phyloP scores from a whole-genome alignment of 257 asterid genomes.

The Petunia secreta region DNA sequence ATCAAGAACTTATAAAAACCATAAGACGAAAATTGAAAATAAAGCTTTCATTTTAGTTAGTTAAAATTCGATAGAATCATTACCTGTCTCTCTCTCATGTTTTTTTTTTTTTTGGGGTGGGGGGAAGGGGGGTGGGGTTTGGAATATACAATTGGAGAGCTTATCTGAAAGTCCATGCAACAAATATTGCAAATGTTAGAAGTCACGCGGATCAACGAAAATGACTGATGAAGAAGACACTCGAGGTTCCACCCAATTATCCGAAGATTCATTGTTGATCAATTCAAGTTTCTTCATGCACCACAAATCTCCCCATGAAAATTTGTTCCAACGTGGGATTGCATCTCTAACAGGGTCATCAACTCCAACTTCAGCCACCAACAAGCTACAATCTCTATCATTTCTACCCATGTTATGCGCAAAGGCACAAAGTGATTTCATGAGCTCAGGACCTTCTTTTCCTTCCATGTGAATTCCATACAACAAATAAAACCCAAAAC shows the following conservation, averaged over 20 bases:
- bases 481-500: slow-evolving; percentile 67
- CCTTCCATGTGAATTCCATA: slow-evolving; percentile 85
- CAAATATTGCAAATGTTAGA: slow-evolving; percentile 31
- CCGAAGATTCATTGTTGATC: not conserved
- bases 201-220: slow-evolving; percentile 89
- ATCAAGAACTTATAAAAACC: not conserved
- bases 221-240: slow-evolving; percentile 43
- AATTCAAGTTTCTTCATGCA: slow-evolving; percentile 63
- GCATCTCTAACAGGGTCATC: slow-evolving; percentile 62
- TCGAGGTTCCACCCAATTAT: slow-evolving; percentile 51
- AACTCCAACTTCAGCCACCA: slow-evolving; percentile 77
- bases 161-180: slow-evolving; percentile 22
- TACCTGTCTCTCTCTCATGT: not conserved
- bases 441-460: slow-evolving; percentile 40
- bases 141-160: slow-evolving; percentile 19
- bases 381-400: slow-evolving; percentile 50
- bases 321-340: slow-evolving; percentile 75
- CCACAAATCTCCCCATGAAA: slow-evolving; percentile 91
- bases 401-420: slow-evolving; percentile 64
- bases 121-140: not conserved
- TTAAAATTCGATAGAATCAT: not conserved
- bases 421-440: slow-evolving; percentile 57
- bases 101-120: not conserved
- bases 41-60: not conserved
- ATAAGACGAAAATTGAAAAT: not conserved